These are phyloP conservation scores for Talaromyces liani DNA, from an alignment of 495 filamentous ascomycete genomes.

Conservation along the genomic window DNA sequence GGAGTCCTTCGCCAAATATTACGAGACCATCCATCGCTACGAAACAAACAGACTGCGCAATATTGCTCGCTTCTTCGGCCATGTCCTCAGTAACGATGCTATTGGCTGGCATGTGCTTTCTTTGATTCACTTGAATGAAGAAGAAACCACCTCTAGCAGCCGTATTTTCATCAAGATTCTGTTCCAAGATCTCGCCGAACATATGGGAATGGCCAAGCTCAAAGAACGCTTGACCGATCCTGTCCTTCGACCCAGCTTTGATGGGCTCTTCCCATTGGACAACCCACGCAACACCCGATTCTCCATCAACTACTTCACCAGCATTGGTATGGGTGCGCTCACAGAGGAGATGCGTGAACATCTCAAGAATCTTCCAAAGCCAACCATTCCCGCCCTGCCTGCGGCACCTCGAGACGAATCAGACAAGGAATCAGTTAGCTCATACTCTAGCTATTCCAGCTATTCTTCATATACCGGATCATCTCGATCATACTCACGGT, in stretches of 20 bases:
- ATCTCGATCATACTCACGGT: constrained; percentile 29
- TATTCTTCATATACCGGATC: constrained; percentile 34
- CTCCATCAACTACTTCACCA: constrained; percentile 98
- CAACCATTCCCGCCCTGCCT: constrained; percentile 60
- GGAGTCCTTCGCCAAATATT: constrained; percentile 81
- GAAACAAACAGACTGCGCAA: constrained; percentile 92
- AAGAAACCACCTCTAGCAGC: constrained; percentile 89
- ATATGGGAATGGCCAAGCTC: constrained; percentile 74
- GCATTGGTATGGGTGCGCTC: constrained; percentile 87
- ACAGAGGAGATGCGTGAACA: constrained; percentile 93
- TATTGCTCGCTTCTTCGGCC: constrained; percentile 90
- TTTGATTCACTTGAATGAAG: constrained; percentile 83
- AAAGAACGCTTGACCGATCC: constrained; percentile 70
- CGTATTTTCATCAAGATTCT: constrained; percentile 98
- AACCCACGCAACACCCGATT: constrained; percentile 87
- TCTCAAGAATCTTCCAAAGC: constrained; percentile 78
- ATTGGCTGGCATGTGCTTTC: constrained; percentile 88
- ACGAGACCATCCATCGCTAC: constrained; percentile 94
- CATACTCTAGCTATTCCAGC: constrained; percentile 56
- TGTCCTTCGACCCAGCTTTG: constrained; percentile 65
- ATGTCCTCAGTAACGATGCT: constrained; percentile 78
- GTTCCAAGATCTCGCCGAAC: constrained; percentile 85
- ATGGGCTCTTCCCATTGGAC: constrained; percentile 83
- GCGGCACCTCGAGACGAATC: constrained; percentile 48
- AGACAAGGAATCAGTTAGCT: constrained; percentile 50